Percentiles rank a stretch among this genome's conserved stretches.
Evolutionary conservation across 2,329 filamentous ascomycete genomes (phyloP).

Genomic region (Trichoderma atroviride): DNA sequence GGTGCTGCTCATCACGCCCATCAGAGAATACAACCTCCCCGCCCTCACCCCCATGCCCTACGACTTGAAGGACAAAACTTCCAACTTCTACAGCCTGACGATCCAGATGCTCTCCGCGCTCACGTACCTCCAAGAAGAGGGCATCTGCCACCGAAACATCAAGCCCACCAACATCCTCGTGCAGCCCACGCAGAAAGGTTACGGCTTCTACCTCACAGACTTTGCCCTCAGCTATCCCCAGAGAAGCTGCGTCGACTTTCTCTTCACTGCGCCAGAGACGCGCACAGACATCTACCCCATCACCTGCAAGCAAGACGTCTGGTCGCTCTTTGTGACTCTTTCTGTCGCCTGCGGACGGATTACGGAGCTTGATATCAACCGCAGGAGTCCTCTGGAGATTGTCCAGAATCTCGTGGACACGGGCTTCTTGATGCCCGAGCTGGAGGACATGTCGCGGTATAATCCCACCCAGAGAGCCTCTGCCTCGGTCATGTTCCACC

Average conservation of each 20-base stretch:
- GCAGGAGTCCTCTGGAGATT: too few relatives aligned
- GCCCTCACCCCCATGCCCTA: not conserved
- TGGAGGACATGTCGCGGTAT: not conserved
- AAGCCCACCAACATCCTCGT: constrained; percentile 14
- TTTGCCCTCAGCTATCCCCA: not conserved
- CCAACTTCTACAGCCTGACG: not conserved
- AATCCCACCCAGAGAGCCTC: not conserved
- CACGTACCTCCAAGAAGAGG: constrained; percentile 8
- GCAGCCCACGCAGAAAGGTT: not conserved
- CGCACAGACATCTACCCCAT: not conserved
- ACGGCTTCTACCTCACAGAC: constrained; percentile 2
- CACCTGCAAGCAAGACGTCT: not conserved
- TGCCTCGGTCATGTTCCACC: not conserved
- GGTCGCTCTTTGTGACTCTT: constrained; percentile 11
- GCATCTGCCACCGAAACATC: not conserved
- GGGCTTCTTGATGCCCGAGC: not conserved
- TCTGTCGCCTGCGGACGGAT: not conserved
- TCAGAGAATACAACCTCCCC: not conserved
- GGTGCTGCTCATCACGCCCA: not conserved
- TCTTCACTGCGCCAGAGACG: not conserved
- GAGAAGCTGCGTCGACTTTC: too few relatives aligned
- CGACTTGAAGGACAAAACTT: not conserved
- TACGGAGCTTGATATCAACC: not conserved
- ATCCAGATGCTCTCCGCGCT: constrained; percentile 13
- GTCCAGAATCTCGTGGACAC: not conserved